These are phyloP conservation scores for Fusarium papillatum DNA, from an alignment of 2,329 filamentous ascomycete genomes.

Conservation along the genomic window DNA sequence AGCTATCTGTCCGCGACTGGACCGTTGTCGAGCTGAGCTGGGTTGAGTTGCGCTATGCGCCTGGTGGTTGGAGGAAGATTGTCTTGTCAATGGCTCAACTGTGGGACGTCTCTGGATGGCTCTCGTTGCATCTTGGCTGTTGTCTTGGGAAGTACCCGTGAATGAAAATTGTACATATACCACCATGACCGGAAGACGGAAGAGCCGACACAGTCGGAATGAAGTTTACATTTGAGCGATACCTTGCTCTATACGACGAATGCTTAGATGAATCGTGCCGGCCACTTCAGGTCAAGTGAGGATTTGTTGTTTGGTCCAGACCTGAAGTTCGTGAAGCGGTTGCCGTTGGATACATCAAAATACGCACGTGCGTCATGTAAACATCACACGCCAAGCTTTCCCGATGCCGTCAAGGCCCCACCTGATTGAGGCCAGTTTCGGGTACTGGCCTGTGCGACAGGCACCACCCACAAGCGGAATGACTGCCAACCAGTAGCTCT, in stretches of 20 bases:
- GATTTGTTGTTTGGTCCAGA: conserved; percentile 10
- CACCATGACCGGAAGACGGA: conserved; percentile 53
- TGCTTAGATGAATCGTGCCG: background rate
- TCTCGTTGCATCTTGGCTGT: conserved; percentile 38
- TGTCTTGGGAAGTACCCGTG: conserved; percentile 43
- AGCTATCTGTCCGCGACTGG: conserved; percentile 32
- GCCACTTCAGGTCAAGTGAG: background rate
- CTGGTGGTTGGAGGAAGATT: conserved; percentile 31
- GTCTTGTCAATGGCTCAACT: conserved; percentile 37
- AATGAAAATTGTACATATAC: conserved; percentile 58
- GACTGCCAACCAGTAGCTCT: conserved; percentile 1
- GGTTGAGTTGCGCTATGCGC: conserved; percentile 46
- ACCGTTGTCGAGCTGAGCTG: conserved; percentile 40
- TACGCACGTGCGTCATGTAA: conserved; percentile 17
- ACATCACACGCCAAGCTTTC: conserved; percentile 13
- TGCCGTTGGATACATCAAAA: conserved; percentile 36
- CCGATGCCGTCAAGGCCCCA: conserved; percentile 25
- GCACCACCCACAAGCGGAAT: conserved; percentile 17
- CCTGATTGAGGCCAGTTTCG: conserved; percentile 16
- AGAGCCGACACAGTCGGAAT: conserved; percentile 45
- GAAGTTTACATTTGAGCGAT: conserved; percentile 43
- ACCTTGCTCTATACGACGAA: conserved; percentile 6
- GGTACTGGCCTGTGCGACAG: conserved; percentile 24
- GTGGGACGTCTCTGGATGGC: conserved; percentile 25
- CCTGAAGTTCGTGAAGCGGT: conserved; percentile 14